These are phyloP conservation scores for Apophysomyces sp. DNA, from an alignment of 371 early-diverging fungal species.

Conservation along the genomic window DNA sequence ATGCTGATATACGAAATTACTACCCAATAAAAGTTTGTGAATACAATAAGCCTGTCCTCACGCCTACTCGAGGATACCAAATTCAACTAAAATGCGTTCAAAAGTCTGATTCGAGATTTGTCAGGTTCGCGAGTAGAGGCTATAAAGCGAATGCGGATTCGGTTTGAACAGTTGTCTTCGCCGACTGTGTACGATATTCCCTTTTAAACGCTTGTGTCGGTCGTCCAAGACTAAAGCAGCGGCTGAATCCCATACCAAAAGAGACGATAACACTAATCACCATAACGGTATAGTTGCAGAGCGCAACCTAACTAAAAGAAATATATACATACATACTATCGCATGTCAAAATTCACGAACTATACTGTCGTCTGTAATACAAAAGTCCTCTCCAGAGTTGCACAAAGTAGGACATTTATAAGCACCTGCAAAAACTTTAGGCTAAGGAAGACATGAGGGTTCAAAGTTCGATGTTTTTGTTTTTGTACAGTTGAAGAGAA, in stretches of 20 bases:
- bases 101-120: neutral
- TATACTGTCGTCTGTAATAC: too few relatives aligned
- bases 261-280: neutral
- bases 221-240: neutral
- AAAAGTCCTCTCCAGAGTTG: too few relatives aligned
- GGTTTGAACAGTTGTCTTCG: neutral
- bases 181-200: neutral
- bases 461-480: too few relatives aligned
- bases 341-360: neutral
- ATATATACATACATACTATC: neutral
- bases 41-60: neutral
- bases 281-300: neutral
- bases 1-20: neutral
- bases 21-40: neutral
- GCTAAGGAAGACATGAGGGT: too few relatives aligned
- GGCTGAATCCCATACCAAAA: neutral
- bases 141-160: neutral
- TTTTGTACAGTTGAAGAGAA: too few relatives aligned
- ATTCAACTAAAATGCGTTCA: neutral
- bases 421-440: too few relatives aligned
- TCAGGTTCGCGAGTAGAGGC: neutral
- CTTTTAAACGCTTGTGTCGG: neutral
- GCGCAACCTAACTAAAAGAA: neutral
- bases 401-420: too few relatives aligned
- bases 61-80: neutral